phyloP scores from a whole-genome alignment of 805 yeast species.

The Wickerhamiella sergipiensis region DNA sequence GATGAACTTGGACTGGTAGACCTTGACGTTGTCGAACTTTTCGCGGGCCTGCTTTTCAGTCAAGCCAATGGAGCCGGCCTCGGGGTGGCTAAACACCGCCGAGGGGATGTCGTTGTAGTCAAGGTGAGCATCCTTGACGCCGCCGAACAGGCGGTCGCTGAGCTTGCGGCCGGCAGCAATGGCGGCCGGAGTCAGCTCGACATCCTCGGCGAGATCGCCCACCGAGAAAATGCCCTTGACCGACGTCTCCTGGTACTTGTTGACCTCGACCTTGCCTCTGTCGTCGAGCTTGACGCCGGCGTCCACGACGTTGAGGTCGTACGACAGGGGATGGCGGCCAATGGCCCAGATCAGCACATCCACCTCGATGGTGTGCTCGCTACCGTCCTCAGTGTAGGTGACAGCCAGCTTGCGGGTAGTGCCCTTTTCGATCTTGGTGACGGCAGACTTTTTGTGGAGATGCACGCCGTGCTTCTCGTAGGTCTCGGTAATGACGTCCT shows the following conservation, averaged over 20 bases:
- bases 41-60: constrained; percentile 64
- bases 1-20: constrained; percentile 70
- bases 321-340: constrained; percentile 70
- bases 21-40: constrained; percentile 63
- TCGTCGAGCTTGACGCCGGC: constrained; percentile 55
- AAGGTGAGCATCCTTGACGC: constrained; percentile 60
- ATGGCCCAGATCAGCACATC: constrained; percentile 87
- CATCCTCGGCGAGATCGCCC: constrained; percentile 89
- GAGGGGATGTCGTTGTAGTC: constrained; percentile 83
- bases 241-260: constrained; percentile 77
- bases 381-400: constrained; percentile 19
- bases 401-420: constrained; percentile 25
- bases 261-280: constrained; percentile 55
- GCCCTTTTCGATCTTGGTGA: constrained; percentile 33
- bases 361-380: constrained; percentile 39
- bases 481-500: constrained; percentile 62
- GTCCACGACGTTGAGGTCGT: constrained; percentile 55
- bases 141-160: constrained; percentile 84
- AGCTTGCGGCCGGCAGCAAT: constrained; percentile 95
- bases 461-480: constrained; percentile 72
- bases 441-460: constrained; percentile 50
- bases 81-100: constrained; percentile 97
- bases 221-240: constrained; percentile 62
- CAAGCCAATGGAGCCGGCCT: constrained; percentile 87
- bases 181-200: constrained; percentile 95